A percentile compares a stretch with the other conserved stretches of the same genome.
phyloP scores from a whole-genome alignment of 176 grass and related monocot genomes.

The Avena insularis region DNA sequence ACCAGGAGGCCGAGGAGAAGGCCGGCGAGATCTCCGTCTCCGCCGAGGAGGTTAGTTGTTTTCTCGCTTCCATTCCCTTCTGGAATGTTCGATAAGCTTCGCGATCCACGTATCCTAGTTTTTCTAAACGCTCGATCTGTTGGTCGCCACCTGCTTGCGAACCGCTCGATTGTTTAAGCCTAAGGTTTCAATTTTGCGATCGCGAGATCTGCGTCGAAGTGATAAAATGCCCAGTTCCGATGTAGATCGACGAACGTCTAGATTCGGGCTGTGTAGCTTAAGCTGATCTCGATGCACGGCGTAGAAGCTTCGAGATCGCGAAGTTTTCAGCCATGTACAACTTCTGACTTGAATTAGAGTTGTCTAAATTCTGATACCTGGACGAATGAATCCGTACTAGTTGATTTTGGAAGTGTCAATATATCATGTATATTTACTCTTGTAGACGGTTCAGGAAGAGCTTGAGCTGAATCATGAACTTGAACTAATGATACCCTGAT shows the following conservation, averaged over 20 bases:
- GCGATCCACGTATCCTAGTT: neutral
- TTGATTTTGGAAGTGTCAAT: neutral
- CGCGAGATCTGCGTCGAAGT: conserved; percentile 7
- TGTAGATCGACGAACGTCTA: conserved; percentile 26
- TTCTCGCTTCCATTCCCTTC: neutral
- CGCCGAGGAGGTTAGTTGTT: conserved; percentile 78
- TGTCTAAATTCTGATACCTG: neutral
- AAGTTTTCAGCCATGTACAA: neutral
- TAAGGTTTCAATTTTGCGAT: neutral
- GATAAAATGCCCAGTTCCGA: neutral
- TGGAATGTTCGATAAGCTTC: conserved; percentile 24
- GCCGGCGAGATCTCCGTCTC: conserved; percentile 98
- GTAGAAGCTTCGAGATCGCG: conserved; percentile 29
- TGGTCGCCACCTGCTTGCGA: neutral
- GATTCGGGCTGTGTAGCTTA: neutral
- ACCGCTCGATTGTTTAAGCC: neutral
- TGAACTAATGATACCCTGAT: neutral
- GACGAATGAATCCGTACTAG: neutral
- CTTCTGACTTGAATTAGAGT: neutral
- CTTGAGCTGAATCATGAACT: neutral
- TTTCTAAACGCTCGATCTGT: conserved; percentile 23
- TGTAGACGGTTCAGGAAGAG: conserved; percentile 17
- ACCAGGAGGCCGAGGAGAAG: conserved; percentile 99
- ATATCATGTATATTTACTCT: no score
- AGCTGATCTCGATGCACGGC: neutral